Conservation (phyloP, 1,139 yeast genomes). For the Lizanozyma gosingica region DNA sequence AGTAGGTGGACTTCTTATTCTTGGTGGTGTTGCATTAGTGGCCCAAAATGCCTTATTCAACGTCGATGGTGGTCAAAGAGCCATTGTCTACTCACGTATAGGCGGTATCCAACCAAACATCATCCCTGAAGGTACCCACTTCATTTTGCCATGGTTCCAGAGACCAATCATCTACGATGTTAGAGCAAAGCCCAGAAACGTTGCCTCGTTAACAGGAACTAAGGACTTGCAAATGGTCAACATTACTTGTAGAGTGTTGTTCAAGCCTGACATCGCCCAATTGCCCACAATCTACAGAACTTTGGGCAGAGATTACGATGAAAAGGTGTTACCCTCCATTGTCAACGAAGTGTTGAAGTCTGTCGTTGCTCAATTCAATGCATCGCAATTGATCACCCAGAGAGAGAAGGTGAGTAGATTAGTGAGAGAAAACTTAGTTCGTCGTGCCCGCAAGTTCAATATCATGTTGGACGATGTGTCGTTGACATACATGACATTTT, state of each 20-base stretch:
- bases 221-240: constrained; percentile 98
- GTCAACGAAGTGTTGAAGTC: constrained; percentile 94
- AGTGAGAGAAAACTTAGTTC: constrained; percentile 82
- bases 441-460: constrained; percentile 88
- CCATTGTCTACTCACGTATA: constrained; percentile 82
- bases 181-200: constrained; percentile 94
- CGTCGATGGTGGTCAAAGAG: constrained; percentile 99
- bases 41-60: constrained; percentile 77
- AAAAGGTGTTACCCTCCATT: constrained; percentile 91
- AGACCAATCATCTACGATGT: constrained; percentile 90
- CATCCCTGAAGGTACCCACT: constrained; percentile 91
- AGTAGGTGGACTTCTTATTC: constrained; percentile 61
- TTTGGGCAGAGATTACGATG: constrained; percentile 89
- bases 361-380: constrained; percentile 97
- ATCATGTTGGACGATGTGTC: constrained; percentile 91
- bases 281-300: constrained; percentile 86
- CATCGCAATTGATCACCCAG: constrained; percentile 94
- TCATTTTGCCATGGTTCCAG: constrained; percentile 91
- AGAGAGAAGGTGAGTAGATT: constrained; percentile 92
- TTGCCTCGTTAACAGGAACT: constrained; percentile 96
- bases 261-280: constrained; percentile 74
- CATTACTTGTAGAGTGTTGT: constrained; percentile 92
- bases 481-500: constrained; percentile 89
- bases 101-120: constrained; percentile 82
- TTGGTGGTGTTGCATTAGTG: constrained; percentile 65